Evolutionary conservation across 352 stramenopile species (phyloP).

Genomic region (Bremia lactucae): DNA sequence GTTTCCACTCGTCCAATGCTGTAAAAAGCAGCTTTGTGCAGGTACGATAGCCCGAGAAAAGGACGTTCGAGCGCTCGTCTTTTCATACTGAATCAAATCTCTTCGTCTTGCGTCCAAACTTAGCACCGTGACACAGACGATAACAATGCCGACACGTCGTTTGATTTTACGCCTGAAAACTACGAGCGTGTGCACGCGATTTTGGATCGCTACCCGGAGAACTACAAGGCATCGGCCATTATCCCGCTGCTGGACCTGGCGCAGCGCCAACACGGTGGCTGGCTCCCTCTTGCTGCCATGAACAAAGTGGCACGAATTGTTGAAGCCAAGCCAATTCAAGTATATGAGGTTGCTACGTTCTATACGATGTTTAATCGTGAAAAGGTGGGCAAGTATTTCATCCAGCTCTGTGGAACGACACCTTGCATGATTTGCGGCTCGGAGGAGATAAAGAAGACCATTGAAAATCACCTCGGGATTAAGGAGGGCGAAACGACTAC

Average conservation of each 20-base stretch:
- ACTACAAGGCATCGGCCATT: slow-evolving; percentile 98
- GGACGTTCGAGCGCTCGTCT: background rate
- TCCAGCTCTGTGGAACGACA: slow-evolving; percentile 97
- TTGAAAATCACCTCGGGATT: slow-evolving; percentile 95
- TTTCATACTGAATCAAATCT: background rate
- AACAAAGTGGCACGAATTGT: slow-evolving; percentile 99
- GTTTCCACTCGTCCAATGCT: slow-evolving; percentile 43
- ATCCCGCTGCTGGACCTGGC: slow-evolving; percentile 97
- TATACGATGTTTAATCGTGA: slow-evolving; percentile 99
- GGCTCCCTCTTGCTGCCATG: slow-evolving; percentile 97
- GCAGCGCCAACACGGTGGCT: slow-evolving; percentile 94
- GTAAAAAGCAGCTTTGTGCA: slow-evolving; percentile 29
- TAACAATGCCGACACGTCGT: slow-evolving; percentile 92
- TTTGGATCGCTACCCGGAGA: slow-evolving; percentile 95
- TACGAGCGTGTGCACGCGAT: slow-evolving; percentile 93
- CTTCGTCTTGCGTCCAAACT: background rate
- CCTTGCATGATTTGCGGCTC: slow-evolving; percentile 99
- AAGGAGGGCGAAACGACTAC: slow-evolving; percentile 89
- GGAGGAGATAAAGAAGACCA: slow-evolving; percentile 99
- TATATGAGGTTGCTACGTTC: slow-evolving; percentile 99
- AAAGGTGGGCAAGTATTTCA: slow-evolving; percentile 92
- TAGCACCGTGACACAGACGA: slow-evolving; percentile 95
- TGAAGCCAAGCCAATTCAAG: slow-evolving; percentile 91
- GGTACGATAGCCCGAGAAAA: slow-evolving; percentile 13
- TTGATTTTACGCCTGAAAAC: slow-evolving; percentile 98